Percentiles rank a stretch among this genome's conserved stretches.
These are phyloP conservation scores for Lagenidium sp. DNA, from an alignment of 352 stramenopile species.

Conservation along the genomic window DNA sequence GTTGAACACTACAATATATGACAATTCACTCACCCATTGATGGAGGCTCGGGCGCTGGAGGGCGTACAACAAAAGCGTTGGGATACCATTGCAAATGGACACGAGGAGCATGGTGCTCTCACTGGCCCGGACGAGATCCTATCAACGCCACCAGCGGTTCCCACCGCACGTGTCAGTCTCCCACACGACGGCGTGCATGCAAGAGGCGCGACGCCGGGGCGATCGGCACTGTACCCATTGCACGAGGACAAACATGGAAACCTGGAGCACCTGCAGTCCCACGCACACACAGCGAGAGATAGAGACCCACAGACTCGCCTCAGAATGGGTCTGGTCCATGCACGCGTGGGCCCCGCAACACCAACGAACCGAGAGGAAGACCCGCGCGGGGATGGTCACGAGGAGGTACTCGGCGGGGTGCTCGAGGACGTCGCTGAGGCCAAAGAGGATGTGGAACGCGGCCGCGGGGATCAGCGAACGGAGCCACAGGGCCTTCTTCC, in stretches of 20 bases:
- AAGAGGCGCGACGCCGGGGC: no score
- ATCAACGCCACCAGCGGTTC: no score
- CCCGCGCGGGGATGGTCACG: slow-evolving; percentile 55
- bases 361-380: slow-evolving; percentile 41
- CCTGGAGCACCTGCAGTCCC: slow-evolving; percentile 54
- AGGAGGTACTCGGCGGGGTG: slow-evolving; percentile 55
- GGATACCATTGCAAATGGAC: slow-evolving; percentile 59
- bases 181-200: no score
- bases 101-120: slow-evolving; percentile 71
- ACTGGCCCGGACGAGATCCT: slow-evolving; percentile 54
- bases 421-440: slow-evolving; percentile 58
- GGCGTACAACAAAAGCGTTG: slow-evolving; percentile 54
- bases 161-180: no score
- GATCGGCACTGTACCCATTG: slow-evolving; percentile 29
- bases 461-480: slow-evolving; percentile 67
- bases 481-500: slow-evolving; percentile 81
- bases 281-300: no score
- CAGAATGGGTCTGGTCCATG: no score
- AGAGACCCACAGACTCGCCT: no score
- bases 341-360: no score
- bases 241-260: slow-evolving; percentile 69
- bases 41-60: slow-evolving; percentile 64
- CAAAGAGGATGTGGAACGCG: slow-evolving; percentile 67
- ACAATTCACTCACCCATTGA: slow-evolving; percentile 45
- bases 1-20: no score